These are phyloP conservation scores for Xylaria sp. DNA, from an alignment of 2,329 filamentous ascomycete genomes.

Conservation along the genomic window DNA sequence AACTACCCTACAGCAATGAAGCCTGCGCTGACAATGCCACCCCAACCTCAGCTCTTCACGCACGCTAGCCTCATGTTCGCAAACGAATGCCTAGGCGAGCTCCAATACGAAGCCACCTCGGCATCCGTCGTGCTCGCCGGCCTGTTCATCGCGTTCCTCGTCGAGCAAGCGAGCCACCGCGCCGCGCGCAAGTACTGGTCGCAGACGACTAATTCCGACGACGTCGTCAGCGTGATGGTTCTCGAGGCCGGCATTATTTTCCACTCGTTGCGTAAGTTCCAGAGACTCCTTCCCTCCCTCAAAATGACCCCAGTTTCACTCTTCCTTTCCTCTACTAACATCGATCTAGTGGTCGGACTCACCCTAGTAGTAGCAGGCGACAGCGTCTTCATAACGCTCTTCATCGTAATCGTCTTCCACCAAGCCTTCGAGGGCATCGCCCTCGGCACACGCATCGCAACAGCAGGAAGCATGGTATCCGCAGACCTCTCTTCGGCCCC, in stretches of 20 bases:
- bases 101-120: background rate
- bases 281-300: background rate
- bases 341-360: background rate
- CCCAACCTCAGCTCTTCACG: background rate
- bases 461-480: background rate
- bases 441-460: background rate
- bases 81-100: background rate
- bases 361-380: background rate
- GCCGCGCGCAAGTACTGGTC: background rate
- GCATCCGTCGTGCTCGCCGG: background rate
- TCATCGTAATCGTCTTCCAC: background rate
- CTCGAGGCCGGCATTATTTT: background rate
- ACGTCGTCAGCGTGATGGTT: background rate
- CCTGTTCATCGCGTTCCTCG: background rate
- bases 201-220: background rate
- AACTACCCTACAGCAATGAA: too few relatives aligned
- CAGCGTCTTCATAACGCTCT: background rate
- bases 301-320: background rate
- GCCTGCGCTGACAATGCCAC: too few relatives aligned
- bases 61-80: background rate
- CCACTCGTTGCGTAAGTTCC: background rate
- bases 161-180: background rate
- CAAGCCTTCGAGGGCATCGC: background rate
- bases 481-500: too few relatives aligned
- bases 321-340: background rate